A percentile compares a stretch with the other conserved stretches of the same genome.
phyloP scores from a whole-genome alignment of 495 filamentous ascomycete species.

The Friedmanniomyces simplex region DNA sequence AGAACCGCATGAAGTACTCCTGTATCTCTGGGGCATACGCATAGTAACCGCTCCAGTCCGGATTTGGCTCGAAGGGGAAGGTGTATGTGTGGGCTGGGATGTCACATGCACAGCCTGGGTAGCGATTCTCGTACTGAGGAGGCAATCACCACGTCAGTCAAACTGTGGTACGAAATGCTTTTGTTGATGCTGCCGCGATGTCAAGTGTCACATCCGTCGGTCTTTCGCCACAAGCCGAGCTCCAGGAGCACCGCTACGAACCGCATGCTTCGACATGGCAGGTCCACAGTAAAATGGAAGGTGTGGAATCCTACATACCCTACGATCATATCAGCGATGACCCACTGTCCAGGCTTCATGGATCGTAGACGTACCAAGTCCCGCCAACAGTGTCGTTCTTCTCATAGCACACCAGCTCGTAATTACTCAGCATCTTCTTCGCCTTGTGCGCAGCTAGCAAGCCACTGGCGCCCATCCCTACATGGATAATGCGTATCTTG shows the following conservation, averaged over 20 bases:
- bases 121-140: constrained; percentile 25
- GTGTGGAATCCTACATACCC: not conserved
- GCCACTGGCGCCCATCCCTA: constrained; percentile 26
- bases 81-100: constrained; percentile 23
- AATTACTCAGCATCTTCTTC: constrained; percentile 19
- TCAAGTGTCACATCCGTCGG: no score
- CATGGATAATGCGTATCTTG: constrained; percentile 23
- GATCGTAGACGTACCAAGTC: constrained; percentile 40
- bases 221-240: no score
- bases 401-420: constrained; percentile 43
- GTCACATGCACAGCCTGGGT: constrained; percentile 27
- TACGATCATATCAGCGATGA: not conserved
- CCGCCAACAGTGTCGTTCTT: constrained; percentile 65
- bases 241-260: no score
- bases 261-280: no score
- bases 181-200: no score
- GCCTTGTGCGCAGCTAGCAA: constrained; percentile 27
- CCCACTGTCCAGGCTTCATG: not conserved
- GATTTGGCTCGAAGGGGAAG: constrained; percentile 24
- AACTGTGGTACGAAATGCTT: no score
- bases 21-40: constrained; percentile 19
- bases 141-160: no score
- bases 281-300: no score
- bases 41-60: constrained; percentile 17
- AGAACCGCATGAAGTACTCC: constrained; percentile 19